A percentile compares a stretch with the other conserved stretches of the same genome.
phyloP scores from a whole-genome alignment of 2,329 filamentous ascomycete species.

The Colletotrichum sp. region DNA sequence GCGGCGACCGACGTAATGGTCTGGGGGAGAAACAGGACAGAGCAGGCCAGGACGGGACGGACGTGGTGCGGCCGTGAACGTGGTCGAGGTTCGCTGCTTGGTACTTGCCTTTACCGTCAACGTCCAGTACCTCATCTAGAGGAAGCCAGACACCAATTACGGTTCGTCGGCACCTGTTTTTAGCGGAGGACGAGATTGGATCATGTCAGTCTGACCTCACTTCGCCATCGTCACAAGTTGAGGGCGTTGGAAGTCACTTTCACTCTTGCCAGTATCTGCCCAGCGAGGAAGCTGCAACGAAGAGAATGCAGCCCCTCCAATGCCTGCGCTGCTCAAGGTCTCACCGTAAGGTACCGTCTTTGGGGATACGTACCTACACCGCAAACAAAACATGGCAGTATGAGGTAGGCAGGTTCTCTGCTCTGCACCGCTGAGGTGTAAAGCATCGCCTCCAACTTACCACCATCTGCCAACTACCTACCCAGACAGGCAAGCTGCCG shows the following conservation, averaged over 20 bases:
- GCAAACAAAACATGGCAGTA: neutral
- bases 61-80: neutral
- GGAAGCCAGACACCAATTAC: neutral
- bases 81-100: neutral
- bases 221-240: neutral
- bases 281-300: neutral
- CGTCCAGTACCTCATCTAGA: neutral
- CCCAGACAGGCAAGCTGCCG: neutral
- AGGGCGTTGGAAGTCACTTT: neutral
- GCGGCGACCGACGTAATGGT: neutral
- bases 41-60: neutral
- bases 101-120: neutral
- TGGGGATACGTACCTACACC: neutral
- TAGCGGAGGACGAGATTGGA: constrained; percentile 4
- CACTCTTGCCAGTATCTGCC: too few relatives aligned
- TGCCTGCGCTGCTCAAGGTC: neutral
- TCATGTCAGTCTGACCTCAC: constrained; percentile 22
- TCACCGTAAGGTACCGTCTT: neutral
- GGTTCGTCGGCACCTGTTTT: constrained; percentile 10
- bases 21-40: neutral
- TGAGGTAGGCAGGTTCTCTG: neutral
- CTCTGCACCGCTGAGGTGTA: too few relatives aligned
- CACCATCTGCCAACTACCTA: neutral
- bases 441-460: neutral
- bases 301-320: neutral